A percentile compares a stretch with the other conserved stretches of the same genome.
Conservation (phyloP, 2,329 filamentous ascomycete species). For the Pseudohalonectria lignicola region DNA sequence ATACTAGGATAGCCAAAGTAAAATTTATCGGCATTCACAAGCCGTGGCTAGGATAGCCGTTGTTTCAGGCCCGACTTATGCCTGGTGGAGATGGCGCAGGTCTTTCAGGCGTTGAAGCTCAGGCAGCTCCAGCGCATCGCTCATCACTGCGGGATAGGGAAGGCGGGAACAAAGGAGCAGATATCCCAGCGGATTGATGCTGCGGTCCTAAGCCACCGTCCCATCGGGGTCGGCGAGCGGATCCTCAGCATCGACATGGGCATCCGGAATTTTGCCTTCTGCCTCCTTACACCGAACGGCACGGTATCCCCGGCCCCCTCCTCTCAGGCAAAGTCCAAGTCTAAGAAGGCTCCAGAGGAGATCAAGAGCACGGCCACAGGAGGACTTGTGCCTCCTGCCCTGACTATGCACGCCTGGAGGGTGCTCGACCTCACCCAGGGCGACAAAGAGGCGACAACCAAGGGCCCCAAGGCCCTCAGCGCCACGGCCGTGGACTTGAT, state of each 20-base stretch:
- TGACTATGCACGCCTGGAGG: conserved; percentile 9
- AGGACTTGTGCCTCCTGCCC: conserved; percentile 11
- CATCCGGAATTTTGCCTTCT: conserved; percentile 70
- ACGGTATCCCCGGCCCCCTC: background rate
- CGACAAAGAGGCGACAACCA: conserved; percentile 1
- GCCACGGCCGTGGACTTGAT: conserved; percentile 20
- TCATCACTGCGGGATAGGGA: conserved; percentile 45
- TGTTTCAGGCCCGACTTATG: too few species aligned
- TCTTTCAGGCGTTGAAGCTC: too few species aligned
- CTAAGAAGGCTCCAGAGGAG: too few species aligned
- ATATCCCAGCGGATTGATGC: conserved; percentile 37
- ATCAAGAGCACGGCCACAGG: too few species aligned
- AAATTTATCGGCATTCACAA: too few species aligned
- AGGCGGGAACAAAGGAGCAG: conserved; percentile 45
- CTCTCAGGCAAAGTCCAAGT: too few species aligned
- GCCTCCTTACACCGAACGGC: conserved; percentile 35
- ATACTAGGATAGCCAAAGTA: too few species aligned
- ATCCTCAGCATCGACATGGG: conserved; percentile 78
- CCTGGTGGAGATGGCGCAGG: too few species aligned
- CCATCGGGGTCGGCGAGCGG: conserved; percentile 24
- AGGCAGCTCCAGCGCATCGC: conserved; percentile 47
- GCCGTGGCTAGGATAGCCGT: too few species aligned
- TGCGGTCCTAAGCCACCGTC: background rate
- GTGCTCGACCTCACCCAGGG: conserved; percentile 8
- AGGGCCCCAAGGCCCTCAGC: conserved; percentile 21